Evolutionary conservation across 2,329 filamentous ascomycete species (phyloP).

Genomic region (Leptographium flavum): DNA sequence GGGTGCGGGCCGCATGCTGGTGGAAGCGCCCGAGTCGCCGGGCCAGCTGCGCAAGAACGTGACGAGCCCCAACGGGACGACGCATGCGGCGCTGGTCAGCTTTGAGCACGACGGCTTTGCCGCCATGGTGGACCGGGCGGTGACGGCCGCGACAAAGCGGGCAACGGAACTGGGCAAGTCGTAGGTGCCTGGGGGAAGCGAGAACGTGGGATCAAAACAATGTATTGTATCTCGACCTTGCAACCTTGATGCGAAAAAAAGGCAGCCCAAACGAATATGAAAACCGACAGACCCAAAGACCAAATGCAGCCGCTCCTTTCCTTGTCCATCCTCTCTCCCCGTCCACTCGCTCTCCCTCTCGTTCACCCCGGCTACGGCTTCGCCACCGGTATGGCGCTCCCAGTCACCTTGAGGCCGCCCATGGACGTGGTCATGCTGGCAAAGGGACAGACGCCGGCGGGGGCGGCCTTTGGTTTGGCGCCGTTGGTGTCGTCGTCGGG

Average conservation of each 20-base stretch:
- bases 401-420: slow-evolving; percentile 9
- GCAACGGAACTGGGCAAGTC: slow-evolving; percentile 26
- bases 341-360: not conserved
- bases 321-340: not conserved
- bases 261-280: no score
- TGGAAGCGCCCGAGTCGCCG: slow-evolving; percentile 29
- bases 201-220: not conserved
- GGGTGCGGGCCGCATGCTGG: slow-evolving; percentile 36
- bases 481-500: no score
- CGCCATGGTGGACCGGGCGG: slow-evolving; percentile 28
- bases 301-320: not conserved
- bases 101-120: slow-evolving; percentile 30
- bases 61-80: slow-evolving; percentile 37
- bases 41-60: slow-evolving; percentile 34
- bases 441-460: slow-evolving; percentile 15
- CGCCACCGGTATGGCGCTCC: not conserved
- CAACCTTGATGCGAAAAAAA: no score
- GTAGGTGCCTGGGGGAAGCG: not conserved
- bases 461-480: not conserved
- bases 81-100: slow-evolving; percentile 31
- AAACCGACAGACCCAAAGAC: not conserved
- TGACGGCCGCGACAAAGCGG: slow-evolving; percentile 28
- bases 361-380: not conserved
- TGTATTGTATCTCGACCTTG: not conserved
- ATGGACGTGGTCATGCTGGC: slow-evolving; percentile 11